Conservation (phyloP, 148 eudicot species). For the Bassia scoparia region DNA sequence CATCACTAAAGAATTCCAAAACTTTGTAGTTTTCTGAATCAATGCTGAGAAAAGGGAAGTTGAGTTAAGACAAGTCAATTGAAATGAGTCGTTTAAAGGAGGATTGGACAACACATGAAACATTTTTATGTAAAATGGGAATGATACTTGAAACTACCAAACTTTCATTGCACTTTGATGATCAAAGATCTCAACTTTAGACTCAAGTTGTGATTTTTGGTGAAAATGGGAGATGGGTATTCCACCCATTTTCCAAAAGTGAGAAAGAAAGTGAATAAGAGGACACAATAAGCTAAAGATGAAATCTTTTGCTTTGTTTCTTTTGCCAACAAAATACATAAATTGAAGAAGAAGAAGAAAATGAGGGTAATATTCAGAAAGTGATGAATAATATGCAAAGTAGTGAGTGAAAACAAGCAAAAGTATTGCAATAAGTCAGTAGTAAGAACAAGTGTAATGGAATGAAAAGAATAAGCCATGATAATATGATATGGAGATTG, state of each 20-base stretch:
- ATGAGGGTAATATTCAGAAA: neutral
- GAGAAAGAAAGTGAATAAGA: slow-evolving; percentile 20
- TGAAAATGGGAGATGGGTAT: slow-evolving; percentile 22
- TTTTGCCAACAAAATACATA: neutral
- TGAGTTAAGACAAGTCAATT: slow-evolving; percentile 53
- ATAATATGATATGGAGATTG: slow-evolving; percentile 24
- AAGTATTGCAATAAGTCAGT: slow-evolving; percentile 7
- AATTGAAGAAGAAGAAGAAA: slow-evolving; percentile 13
- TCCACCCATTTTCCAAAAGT: slow-evolving; percentile 21
- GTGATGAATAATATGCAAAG: neutral
- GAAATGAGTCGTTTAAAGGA: slow-evolving; percentile 33
- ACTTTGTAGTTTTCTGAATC: slow-evolving; percentile 44
- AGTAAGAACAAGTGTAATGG: neutral
- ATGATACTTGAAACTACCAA: slow-evolving; percentile 50
- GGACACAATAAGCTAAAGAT: slow-evolving; percentile 2
- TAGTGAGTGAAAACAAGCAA: slow-evolving; percentile 14
- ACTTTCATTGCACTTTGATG: slow-evolving; percentile 37
- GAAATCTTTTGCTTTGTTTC: slow-evolving; percentile 21
- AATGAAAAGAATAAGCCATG: slow-evolving; percentile 14
- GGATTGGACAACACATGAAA: slow-evolving; percentile 33
- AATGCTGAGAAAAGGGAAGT: slow-evolving; percentile 48
- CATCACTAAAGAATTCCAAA: slow-evolving; percentile 67
- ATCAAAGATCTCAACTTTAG: slow-evolving; percentile 7
- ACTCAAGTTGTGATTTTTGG: slow-evolving; percentile 5
- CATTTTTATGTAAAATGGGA: slow-evolving; percentile 56